A percentile compares a stretch with the other conserved stretches of the same genome.
These are phyloP conservation scores for Leccinellum luteum DNA, from an alignment of 768 basidiomycete species.

Conservation along the genomic window DNA sequence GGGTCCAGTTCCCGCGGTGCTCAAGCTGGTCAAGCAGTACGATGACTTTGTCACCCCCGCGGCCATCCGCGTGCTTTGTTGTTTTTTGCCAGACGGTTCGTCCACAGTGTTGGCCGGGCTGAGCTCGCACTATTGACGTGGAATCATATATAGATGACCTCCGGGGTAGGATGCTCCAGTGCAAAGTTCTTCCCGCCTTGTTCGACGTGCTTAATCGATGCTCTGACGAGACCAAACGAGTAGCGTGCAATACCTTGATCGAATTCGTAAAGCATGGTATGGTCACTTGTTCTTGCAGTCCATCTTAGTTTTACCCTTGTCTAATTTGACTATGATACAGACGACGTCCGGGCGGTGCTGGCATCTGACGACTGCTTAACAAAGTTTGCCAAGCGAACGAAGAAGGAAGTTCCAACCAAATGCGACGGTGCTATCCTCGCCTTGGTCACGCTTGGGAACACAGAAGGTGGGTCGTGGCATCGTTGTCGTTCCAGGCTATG, in stretches of 20 bases:
- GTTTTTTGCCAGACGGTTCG: conserved; percentile 24
- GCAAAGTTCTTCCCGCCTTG: conserved; percentile 13
- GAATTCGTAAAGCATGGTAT: conserved; percentile 19
- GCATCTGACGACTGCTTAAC: conserved; percentile 1
- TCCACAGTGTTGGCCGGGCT: neutral
- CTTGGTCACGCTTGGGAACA: conserved; percentile 15
- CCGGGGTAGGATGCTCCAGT: conserved; percentile 16
- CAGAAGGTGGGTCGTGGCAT: conserved; percentile 1
- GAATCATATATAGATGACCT: conserved; percentile 14
- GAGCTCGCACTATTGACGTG: neutral
- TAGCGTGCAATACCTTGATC: conserved; percentile 11
- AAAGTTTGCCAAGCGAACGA: conserved; percentile 17
- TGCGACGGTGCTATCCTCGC: conserved; percentile 19
- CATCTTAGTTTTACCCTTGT: neutral
- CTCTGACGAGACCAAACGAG: conserved; percentile 20
- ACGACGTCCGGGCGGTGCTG: conserved; percentile 7
- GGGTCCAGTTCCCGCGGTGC: conserved; percentile 10
- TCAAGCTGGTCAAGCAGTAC: conserved; percentile 18
- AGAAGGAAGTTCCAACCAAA: conserved; percentile 4
- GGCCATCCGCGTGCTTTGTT: conserved; percentile 24
- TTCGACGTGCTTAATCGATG: conserved; percentile 21
- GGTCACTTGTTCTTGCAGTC: neutral
- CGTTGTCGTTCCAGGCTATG: neutral
- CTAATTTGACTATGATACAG: conserved; percentile 3
- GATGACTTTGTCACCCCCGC: conserved; percentile 32